Evolutionary conservation across 768 basidiomycete species (phyloP), one percentile per base, ranked within the genome.

Genomic region (Trametes coccinea): DNA sequence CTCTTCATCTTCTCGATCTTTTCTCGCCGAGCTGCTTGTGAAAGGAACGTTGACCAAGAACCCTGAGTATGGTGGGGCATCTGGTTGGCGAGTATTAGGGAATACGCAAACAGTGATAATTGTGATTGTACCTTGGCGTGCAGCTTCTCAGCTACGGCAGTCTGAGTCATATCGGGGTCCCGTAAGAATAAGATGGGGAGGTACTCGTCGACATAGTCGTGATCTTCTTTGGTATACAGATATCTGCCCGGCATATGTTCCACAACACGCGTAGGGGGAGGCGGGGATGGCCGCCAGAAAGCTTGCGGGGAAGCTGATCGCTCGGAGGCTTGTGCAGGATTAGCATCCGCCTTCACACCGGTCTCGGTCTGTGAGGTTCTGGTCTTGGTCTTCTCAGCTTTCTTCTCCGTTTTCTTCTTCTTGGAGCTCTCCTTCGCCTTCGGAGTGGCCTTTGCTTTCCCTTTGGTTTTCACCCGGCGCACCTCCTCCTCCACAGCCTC

Each of bases 51-150:
- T 34, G 56, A 64, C 87, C 87, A 90, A 13, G 86, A 87, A 7
- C 37, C 68, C 5, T 66, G 11, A 2, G 77, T 66, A 69, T 90
- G 89, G 64, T 85, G 81, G 30, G 86, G 82, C 76, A 90, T 77
- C 89, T 90, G 59, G 10, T 45, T 48, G 55, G 30, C 57, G 37
- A 34, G 43, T 14, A 57, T 66, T 50, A 58, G 16, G 16, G 10
- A 44, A 14, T 52, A 31, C 30, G 13, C 11, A 34, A 31, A 17
- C 11, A 8, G 30, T 1, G 30, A 50, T 8, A 31, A 27, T 41
- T 30, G 10, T n/a, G 39, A 6, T 22, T 73, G 33, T 55, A 85
- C 88, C 77, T 86, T 84, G 50, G 69, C 62, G 60, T 78, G 64
- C 13, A 87, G 55, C 41, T 74, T 77, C 27, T 69, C 61, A 22